A percentile compares a stretch with the other conserved stretches of the same genome.
These are phyloP conservation scores for Cladochytrium replicatum DNA, from an alignment of 192 early-diverging fungal genomes.

Conservation along the genomic window DNA sequence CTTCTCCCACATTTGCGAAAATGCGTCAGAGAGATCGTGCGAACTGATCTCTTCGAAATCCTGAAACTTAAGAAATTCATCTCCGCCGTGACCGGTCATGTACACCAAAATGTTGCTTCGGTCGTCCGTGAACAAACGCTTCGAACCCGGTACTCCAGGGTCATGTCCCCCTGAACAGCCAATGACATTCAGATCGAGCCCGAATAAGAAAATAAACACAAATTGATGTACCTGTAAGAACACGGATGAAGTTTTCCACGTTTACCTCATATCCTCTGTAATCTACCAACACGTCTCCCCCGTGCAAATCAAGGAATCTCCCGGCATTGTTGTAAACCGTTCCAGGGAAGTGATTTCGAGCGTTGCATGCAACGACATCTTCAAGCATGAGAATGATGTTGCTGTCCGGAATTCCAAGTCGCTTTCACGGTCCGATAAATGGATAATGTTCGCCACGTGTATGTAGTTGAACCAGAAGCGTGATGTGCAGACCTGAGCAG, in stretches of 20 bases:
- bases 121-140: conserved; percentile 90
- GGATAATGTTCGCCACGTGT: too few relatives aligned
- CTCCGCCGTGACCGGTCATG: conserved; percentile 98
- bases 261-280: conserved; percentile 99
- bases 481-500: conserved; percentile 82
- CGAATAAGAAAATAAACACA: too few relatives aligned
- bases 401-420: conserved; percentile 95
- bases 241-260: conserved; percentile 94
- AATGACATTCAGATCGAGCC: too few relatives aligned
- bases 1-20: conserved; percentile 97
- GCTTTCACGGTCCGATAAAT: conserved; percentile 98
- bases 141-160: conserved; percentile 80
- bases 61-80: conserved; percentile 98
- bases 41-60: conserved; percentile 95
- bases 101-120: conserved; percentile 92
- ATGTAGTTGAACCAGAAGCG: conserved; percentile 99
- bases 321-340: conserved; percentile 88
- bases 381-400: conserved; percentile 99
- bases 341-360: conserved; percentile 83
- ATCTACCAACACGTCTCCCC: conserved; percentile 94
- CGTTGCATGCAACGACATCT: conserved; percentile 97
- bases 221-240: conserved; percentile 58
- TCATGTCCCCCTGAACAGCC: conserved; percentile 67
- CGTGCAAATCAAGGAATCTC: conserved; percentile 78
- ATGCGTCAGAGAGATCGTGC: conserved; percentile 92